Evolutionary conservation across 306 rosid genomes (phyloP).

Genomic region (Astragalus glycyphyllos): DNA sequence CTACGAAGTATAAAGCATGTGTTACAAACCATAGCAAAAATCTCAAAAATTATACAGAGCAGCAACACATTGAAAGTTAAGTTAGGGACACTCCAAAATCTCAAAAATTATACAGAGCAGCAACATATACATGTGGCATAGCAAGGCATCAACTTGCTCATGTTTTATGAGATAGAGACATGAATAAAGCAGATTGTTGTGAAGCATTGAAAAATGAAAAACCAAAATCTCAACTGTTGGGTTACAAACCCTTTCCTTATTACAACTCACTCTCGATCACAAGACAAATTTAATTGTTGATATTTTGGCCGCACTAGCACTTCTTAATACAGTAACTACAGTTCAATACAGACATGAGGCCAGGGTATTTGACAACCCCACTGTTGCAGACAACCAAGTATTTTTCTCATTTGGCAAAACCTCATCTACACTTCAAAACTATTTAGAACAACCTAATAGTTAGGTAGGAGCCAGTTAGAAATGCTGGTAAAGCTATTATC

Average conservation of each 20-base stretch:
- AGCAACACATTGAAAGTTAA: background rate
- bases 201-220: slow-evolving; percentile 13
- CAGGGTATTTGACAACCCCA: background rate
- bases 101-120: background rate
- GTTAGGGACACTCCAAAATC: background rate
- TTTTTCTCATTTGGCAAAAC: slow-evolving; percentile 24
- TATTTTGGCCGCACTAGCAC: slow-evolving; percentile 28
- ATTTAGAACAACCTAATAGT: slow-evolving; percentile 32
- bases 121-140: background rate
- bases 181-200: slow-evolving; percentile 16
- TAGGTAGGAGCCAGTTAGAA: slow-evolving; percentile 38
- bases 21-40: background rate
- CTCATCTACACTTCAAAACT: slow-evolving; percentile 32
- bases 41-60: background rate
- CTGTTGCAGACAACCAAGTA: slow-evolving; percentile 11
- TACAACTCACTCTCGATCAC: slow-evolving; percentile 6
- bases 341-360: background rate
- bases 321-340: slow-evolving; percentile 20
- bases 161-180: background rate
- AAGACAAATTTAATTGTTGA: slow-evolving; percentile 34
- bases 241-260: slow-evolving; percentile 36
- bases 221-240: slow-evolving; percentile 8
- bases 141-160: slow-evolving; percentile 6
- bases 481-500: slow-evolving; percentile 21
- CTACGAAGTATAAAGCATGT: too few relatives aligned